A percentile compares a stretch with the other conserved stretches of the same genome.
These are phyloP conservation scores for Sporothrix sp. DNA, from an alignment of 2,329 filamentous ascomycete genomes.

Conservation along the genomic window DNA sequence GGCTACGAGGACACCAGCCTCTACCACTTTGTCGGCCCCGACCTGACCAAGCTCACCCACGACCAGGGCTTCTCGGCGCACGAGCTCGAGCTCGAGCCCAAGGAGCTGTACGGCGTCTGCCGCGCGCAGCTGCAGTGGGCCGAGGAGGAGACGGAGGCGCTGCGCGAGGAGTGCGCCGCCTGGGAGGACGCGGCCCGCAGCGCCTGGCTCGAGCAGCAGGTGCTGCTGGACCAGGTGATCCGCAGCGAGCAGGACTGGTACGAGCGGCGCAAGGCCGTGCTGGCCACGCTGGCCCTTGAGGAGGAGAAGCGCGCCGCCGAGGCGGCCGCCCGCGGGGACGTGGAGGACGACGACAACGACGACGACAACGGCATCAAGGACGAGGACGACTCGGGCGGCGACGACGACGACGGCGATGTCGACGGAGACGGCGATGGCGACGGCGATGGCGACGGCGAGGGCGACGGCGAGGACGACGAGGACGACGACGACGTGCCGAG, in stretches of 20 bases:
- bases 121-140: slow-evolving; percentile 65
- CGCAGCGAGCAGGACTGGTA: slow-evolving; percentile 57
- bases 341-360: background rate
- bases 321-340: background rate
- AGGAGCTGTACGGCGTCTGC: slow-evolving; percentile 58
- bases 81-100: slow-evolving; percentile 51
- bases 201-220: slow-evolving; percentile 73
- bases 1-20: slow-evolving; percentile 34
- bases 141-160: slow-evolving; percentile 52
- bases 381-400: slow-evolving; percentile 13
- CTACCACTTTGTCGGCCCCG: slow-evolving; percentile 33
- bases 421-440: background rate
- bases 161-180: slow-evolving; percentile 54
- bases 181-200: slow-evolving; percentile 58
- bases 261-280: slow-evolving; percentile 44
- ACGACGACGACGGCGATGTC: slow-evolving; percentile 1
- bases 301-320: slow-evolving; percentile 20
- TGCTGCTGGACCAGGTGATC: slow-evolving; percentile 64
- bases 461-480: slow-evolving; percentile 13
- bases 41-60: slow-evolving; percentile 36
- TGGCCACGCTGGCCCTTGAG: slow-evolving; percentile 39
- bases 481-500: slow-evolving; percentile 11
- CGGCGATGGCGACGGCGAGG: background rate
- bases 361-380: slow-evolving; percentile 16
- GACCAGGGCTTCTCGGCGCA: slow-evolving; percentile 55